Evolutionary conservation across 805 yeast genomes (phyloP).

Genomic region (Yamadazyma sp.): DNA sequence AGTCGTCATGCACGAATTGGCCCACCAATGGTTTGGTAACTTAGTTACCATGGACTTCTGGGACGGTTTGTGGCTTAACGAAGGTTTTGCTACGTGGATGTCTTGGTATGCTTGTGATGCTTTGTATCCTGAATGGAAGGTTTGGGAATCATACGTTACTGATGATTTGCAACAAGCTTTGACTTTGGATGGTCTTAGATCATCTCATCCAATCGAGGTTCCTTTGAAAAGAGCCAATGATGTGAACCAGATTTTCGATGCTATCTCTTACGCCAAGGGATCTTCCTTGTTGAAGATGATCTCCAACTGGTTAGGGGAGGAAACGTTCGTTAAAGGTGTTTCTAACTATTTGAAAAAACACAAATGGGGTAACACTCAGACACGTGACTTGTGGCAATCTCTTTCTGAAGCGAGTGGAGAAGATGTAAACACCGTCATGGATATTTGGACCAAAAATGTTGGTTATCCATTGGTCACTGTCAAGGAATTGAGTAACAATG

Average conservation of each 20-base stretch:
- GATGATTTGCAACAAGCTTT: conserved; percentile 76
- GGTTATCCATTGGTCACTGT: conserved; percentile 77
- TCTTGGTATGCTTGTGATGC: conserved; percentile 81
- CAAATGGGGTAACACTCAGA: conserved; percentile 73
- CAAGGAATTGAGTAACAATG: conserved; percentile 49
- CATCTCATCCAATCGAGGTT: conserved; percentile 84
- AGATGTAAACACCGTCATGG: conserved; percentile 72
- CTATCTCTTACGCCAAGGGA: conserved; percentile 81
- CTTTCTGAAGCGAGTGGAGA: conserved; percentile 68
- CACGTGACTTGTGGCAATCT: conserved; percentile 76
- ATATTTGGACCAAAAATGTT: conserved; percentile 75
- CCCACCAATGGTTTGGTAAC: conserved; percentile 92
- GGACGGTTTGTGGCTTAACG: conserved; percentile 88
- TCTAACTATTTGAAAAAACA: conserved; percentile 74
- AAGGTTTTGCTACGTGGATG: conserved; percentile 91
- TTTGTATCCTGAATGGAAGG: conserved; percentile 82
- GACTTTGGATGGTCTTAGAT: conserved; percentile 71
- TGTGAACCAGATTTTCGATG: conserved; percentile 81
- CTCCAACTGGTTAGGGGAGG: conserved; percentile 77
- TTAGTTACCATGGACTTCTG: conserved; percentile 91
- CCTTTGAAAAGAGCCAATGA: conserved; percentile 77
- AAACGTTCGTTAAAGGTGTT: conserved; percentile 74
- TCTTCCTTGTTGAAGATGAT: conserved; percentile 78
- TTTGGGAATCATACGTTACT: conserved; percentile 80
- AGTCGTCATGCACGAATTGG: conserved; percentile 85